Percentiles rank a stretch among this genome's conserved stretches.
phyloP scores from a whole-genome alignment of 805 yeast species.

The Barnettozyma californica region DNA sequence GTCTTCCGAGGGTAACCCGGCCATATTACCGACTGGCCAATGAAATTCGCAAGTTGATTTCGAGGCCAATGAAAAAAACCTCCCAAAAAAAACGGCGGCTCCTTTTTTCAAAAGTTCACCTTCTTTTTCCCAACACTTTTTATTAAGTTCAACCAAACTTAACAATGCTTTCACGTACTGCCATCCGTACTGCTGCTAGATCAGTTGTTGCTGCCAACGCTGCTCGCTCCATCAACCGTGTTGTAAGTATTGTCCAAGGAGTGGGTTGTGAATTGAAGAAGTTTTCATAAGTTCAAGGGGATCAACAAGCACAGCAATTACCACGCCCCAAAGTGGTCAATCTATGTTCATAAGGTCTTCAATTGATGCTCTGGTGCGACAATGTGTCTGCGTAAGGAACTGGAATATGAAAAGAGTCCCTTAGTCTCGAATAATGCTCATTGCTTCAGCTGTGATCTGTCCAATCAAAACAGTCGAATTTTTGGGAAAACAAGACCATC shows the following conservation, averaged over 20 bases:
- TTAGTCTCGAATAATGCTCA: not conserved
- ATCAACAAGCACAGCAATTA: not conserved
- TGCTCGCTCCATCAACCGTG: constrained; percentile 32
- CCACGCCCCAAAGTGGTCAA: not conserved
- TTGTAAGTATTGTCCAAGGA: constrained; percentile 32
- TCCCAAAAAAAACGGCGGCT: constrained; percentile 14
- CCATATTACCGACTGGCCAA: constrained; percentile 9
- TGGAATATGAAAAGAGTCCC: too few species aligned
- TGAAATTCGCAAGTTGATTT: constrained; percentile 8
- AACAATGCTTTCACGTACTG: constrained; percentile 79
- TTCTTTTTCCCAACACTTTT: constrained; percentile 13
- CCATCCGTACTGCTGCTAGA: constrained; percentile 81
- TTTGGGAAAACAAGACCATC: not conserved
- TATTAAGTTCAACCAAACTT: constrained; percentile 6
- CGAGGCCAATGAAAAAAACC: constrained; percentile 21
- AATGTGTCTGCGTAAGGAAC: not conserved
- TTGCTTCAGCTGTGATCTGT: not conserved
- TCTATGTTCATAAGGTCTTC: not conserved
- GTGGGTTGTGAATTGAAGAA: not conserved
- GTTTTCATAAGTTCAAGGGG: not conserved
- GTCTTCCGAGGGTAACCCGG: constrained; percentile 2
- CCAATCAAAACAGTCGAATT: not conserved
- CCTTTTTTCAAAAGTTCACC: constrained; percentile 18
- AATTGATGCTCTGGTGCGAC: not conserved
- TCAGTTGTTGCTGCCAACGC: constrained; percentile 58